A percentile compares a stretch with the other conserved stretches of the same genome.
Conservation (phyloP, 345 rosid genomes). For the Bruguiera sexangula region DNA sequence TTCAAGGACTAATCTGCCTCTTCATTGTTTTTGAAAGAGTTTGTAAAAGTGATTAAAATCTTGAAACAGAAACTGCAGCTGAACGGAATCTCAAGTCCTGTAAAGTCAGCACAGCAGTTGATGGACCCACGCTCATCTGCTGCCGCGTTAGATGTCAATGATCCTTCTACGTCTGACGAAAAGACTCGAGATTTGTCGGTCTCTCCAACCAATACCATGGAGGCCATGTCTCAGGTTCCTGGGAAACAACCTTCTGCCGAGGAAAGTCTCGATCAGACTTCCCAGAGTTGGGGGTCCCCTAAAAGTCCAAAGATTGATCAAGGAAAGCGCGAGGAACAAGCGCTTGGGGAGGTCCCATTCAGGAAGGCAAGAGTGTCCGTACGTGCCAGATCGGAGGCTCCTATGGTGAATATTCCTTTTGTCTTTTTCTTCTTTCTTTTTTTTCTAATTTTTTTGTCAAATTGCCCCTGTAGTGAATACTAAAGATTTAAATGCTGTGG, state of each 20-base stretch:
- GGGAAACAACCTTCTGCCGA: constrained; percentile 26
- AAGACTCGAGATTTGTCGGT: constrained; percentile 29
- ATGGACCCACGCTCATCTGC: constrained; percentile 40
- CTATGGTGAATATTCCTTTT: constrained; percentile 29
- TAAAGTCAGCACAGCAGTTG: constrained; percentile 30
- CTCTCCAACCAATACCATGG: constrained; percentile 33
- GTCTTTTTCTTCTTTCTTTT: neutral
- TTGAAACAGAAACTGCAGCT: constrained; percentile 26
- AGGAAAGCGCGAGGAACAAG: constrained; percentile 39
- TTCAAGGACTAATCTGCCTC: too few species aligned
- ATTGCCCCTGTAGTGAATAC: neutral
- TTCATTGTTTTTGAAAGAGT: too few species aligned
- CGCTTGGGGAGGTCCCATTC: constrained; percentile 41
- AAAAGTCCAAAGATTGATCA: constrained; percentile 48
- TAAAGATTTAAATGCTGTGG: neutral
- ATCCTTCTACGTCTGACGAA: constrained; percentile 29
- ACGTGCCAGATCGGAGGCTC: constrained; percentile 54
- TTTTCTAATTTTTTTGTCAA: neutral
- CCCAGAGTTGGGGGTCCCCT: constrained; percentile 47
- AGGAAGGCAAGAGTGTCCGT: constrained; percentile 59
- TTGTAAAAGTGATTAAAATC: too few species aligned
- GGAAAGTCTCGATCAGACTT: constrained; percentile 37
- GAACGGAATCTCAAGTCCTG: constrained; percentile 26
- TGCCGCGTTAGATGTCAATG: constrained; percentile 33
- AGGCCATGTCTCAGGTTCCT: constrained; percentile 28